Conservation (phyloP, 1,284 basidiomycete species). For the Takashimella tepidaria region DNA sequence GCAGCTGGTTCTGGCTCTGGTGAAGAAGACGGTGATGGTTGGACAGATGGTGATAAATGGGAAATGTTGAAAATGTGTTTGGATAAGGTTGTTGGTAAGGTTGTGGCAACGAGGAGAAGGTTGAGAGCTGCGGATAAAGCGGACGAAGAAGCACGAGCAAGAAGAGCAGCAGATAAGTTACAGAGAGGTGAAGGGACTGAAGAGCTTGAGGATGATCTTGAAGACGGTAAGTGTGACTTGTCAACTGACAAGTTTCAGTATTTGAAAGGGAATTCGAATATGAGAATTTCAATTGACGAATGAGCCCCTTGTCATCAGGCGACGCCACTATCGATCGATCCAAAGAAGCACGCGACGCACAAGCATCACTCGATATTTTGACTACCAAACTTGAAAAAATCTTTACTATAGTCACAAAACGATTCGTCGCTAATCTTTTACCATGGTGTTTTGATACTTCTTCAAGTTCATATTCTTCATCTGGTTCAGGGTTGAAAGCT, state of each 20-base stretch:
- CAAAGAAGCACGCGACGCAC: conserved; percentile 37
- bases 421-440: conserved; percentile 30
- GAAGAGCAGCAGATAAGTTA: conserved; percentile 54
- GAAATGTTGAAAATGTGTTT: conserved; percentile 68
- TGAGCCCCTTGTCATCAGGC: too few relatives aligned
- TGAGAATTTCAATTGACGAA: too few relatives aligned
- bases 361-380: conserved; percentile 38
- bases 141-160: conserved; percentile 74
- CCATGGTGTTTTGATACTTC: conserved; percentile 23
- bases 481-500: conserved; percentile 29
- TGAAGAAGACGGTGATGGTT: conserved; percentile 46
- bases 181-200: conserved; percentile 39
- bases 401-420: conserved; percentile 28
- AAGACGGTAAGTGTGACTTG: conserved; percentile 22
- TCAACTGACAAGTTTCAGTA: neutral
- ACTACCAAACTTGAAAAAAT: conserved; percentile 34
- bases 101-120: conserved; percentile 66
- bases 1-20: conserved; percentile 36
- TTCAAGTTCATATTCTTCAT: conserved; percentile 5
- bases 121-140: conserved; percentile 71
- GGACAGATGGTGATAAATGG: conserved; percentile 67
- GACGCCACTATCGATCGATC: conserved; percentile 25
- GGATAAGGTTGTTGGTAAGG: conserved; percentile 82
- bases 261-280: too few relatives aligned
- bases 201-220: conserved; percentile 24